Base-by-base conservation (phyloP, 2,329 filamentous ascomycete genomes). In the Pseudogymnoascus sp. region DNA sequence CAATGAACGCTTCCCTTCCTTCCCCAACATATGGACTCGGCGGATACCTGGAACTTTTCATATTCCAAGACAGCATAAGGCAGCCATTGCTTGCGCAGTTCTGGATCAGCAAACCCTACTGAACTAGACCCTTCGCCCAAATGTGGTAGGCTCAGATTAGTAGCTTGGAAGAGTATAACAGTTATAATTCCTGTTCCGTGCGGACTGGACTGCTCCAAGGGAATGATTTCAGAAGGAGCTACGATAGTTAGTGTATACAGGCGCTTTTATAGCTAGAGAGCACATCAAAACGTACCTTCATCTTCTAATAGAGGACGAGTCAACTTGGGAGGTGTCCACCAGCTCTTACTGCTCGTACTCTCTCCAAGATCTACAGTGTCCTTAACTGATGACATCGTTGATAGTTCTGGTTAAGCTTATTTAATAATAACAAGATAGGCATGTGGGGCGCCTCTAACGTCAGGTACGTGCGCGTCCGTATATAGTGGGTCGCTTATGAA, bases 31-130 rank as follows among this genome's bases (percentile, higher is more conserved):
- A 96, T 92, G n/a, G 93, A 91, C 77, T 96, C 96, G 77, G 96
- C 91, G 75, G 97, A 96, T 64, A 97, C 90, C 75, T 97, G 93
- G 68, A 96, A 89, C 81, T 97, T 97, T 78, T 97, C 93, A 77
- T 96, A 97, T 78, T 97, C 93, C 66, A 97, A 84, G 21, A 97
- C 84, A 44, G 92, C 93, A 73, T 97, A 97, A 0, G 93, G 93
- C 75, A 96, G 87, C 75, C 96, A 93, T 78, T 34, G 42, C 21
- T 62, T 56, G 34, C 36, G 36, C 50, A 63, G 23, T 36, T 65
- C 61, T 56, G 25, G 10, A 11, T 44, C 40, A 21, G 40, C 40
- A 21, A 44, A 44, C 11, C 40, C 40, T 3, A 12, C 4, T 1
- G 10, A 21, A 6, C 10, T 44, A 12, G 18, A 44, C 10, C 10